Conservation (phyloP, 208 protist species). For the Wallacemonas collosoma region DNA sequence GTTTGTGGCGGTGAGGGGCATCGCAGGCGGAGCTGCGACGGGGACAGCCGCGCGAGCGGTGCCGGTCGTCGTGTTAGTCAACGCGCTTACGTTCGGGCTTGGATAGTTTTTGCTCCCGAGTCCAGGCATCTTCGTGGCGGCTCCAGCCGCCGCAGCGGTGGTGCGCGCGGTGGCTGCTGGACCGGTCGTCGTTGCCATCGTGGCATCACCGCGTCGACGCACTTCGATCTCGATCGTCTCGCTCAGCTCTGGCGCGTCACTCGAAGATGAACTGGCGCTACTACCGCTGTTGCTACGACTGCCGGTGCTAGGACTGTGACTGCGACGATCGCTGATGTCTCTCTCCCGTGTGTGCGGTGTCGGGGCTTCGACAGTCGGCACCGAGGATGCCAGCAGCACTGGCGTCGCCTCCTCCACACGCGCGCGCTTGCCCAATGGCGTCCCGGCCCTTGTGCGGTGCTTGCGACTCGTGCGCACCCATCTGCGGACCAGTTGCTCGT, state of each 20-base stretch:
- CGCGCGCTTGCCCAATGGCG: background rate
- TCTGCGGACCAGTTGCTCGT: slow-evolving; percentile 41
- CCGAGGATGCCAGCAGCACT: background rate
- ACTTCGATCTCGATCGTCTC: slow-evolving; percentile 14
- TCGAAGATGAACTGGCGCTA: background rate
- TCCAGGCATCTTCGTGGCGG: no score
- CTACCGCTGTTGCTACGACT: background rate
- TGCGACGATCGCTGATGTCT: background rate
- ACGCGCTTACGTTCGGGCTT: background rate
- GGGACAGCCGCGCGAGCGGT: background rate
- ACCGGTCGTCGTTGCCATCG: background rate
- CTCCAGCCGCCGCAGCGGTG: background rate
- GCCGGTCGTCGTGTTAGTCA: background rate
- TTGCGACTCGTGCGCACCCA: slow-evolving; percentile 23
- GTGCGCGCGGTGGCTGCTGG: background rate
- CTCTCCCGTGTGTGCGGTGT: background rate
- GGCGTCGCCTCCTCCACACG: slow-evolving; percentile 1
- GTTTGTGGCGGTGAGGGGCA: slow-evolving; percentile 27
- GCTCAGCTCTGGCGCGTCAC: background rate
- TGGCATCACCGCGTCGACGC: background rate
- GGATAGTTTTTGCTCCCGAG: no score
- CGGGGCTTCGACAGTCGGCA: background rate
- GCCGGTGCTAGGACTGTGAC: background rate
- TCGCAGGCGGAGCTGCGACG: slow-evolving; percentile 3
- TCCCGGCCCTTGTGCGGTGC: background rate